A percentile compares a stretch with the other conserved stretches of the same genome.
Conservation (phyloP, 106 monocot genomes). For the Dendrobium officinale region DNA sequence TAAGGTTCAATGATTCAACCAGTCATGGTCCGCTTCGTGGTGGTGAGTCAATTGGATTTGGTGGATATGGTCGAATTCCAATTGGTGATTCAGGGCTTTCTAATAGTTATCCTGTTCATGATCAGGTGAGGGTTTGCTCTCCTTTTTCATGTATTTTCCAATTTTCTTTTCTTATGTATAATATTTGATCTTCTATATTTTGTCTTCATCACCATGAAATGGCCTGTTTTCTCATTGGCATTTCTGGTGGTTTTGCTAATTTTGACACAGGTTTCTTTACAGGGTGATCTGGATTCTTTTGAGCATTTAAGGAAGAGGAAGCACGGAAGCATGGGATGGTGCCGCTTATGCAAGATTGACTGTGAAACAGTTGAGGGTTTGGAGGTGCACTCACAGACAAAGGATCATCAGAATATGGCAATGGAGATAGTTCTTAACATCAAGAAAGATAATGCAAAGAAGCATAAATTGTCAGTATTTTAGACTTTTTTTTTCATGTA, state of each 20-base stretch:
- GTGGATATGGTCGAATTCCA: slow-evolving; percentile 11
- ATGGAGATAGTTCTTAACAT: slow-evolving; percentile 89
- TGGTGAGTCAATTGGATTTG: slow-evolving; percentile 15
- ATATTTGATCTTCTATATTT: neutral
- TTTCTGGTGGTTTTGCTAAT: neutral
- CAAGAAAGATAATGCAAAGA: slow-evolving; percentile 62
- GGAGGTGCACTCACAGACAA: slow-evolving; percentile 76
- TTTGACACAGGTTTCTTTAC: slow-evolving; percentile 19
- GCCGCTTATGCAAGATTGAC: slow-evolving; percentile 79
- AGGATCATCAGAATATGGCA: slow-evolving; percentile 81
- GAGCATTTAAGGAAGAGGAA: slow-evolving; percentile 58
- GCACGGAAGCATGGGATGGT: slow-evolving; percentile 55
- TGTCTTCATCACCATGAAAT: neutral
- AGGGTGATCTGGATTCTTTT: slow-evolving; percentile 31
- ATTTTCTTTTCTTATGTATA: neutral
- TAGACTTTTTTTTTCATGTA: neutral
- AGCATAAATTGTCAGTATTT: slow-evolving; percentile 38
- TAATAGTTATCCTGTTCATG: slow-evolving; percentile 9
- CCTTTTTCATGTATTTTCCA: neutral
- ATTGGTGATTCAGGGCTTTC: slow-evolving; percentile 28
- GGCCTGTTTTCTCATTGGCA: neutral
- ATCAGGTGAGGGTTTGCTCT: slow-evolving; percentile 25
- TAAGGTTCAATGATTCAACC: slow-evolving; percentile 1
- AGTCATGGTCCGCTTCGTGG: slow-evolving; percentile 8
- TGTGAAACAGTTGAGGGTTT: slow-evolving; percentile 79